Percentiles rank a stretch among this genome's conserved stretches.
Evolutionary conservation across 129 eudicot genomes (phyloP).

Genomic region (Flaveria linearis): DNA sequence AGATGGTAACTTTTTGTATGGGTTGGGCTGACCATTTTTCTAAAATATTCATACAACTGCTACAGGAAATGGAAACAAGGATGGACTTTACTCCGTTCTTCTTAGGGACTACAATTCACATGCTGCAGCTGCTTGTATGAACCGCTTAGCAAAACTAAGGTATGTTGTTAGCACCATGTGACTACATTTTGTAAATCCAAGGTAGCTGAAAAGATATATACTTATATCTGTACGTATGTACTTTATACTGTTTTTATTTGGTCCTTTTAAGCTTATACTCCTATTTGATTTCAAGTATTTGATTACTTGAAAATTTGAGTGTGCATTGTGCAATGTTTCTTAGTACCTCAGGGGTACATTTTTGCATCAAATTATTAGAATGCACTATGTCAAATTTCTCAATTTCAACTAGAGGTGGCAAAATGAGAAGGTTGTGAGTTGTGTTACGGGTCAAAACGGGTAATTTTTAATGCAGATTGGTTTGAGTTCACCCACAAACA

Average conservation of each 20-base stretch:
- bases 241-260: not conserved
- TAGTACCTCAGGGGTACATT: not conserved
- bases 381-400: slow-evolving; percentile 3
- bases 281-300: not conserved
- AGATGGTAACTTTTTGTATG: not conserved
- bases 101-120: slow-evolving; percentile 88
- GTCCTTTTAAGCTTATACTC: not conserved
- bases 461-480: not conserved
- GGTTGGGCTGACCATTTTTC: not conserved
- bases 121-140: slow-evolving; percentile 99
- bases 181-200: slow-evolving; percentile 1
- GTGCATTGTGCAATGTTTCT: not conserved
- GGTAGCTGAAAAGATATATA: not conserved
- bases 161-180: slow-evolving; percentile 28
- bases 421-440: not conserved
- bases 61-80: slow-evolving; percentile 95
- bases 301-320: not conserved
- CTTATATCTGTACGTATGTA: not conserved
- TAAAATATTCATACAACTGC: not conserved
- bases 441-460: not conserved
- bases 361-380: slow-evolving; percentile 3
- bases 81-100: slow-evolving; percentile 91
- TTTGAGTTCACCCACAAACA: not conserved
- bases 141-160: slow-evolving; percentile 96
- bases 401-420: not conserved